phyloP scores from a whole-genome alignment of 1,284 basidiomycete genomes.

The Afroboletus lepidellus region DNA sequence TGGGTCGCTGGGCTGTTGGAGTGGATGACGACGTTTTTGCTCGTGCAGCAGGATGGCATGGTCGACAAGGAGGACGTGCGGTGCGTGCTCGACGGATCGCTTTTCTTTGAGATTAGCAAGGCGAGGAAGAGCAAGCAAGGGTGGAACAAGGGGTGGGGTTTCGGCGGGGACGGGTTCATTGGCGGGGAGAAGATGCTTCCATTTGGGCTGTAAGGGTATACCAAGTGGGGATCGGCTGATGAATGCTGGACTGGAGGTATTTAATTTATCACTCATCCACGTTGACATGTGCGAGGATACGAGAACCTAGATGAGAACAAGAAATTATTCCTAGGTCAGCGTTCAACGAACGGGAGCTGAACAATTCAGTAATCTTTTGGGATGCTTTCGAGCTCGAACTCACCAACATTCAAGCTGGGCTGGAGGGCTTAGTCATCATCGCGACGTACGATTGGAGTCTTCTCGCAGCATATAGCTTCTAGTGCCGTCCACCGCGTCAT shows the following conservation, averaged over 20 bases:
- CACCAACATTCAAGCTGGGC: too few species aligned
- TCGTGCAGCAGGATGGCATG: slow-evolving; percentile 27
- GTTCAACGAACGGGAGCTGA: too few species aligned
- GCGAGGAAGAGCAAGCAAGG: slow-evolving; percentile 19
- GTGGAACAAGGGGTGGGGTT: slow-evolving; percentile 32
- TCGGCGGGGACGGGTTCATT: slow-evolving; percentile 31
- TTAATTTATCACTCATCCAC: too few species aligned
- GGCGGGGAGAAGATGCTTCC: slow-evolving; percentile 31
- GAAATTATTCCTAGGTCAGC: too few species aligned
- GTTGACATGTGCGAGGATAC: too few species aligned
- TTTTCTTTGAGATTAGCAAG: slow-evolving; percentile 28
- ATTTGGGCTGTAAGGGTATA: slow-evolving; percentile 23
- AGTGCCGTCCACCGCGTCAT: too few species aligned
- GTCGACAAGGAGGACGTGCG: slow-evolving; percentile 33
- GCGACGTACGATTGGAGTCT: not conserved
- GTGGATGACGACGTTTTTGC: slow-evolving; percentile 32
- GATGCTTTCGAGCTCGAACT: too few species aligned
- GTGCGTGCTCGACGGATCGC: slow-evolving; percentile 28
- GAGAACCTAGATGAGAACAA: too few species aligned
- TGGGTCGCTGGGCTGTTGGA: slow-evolving; percentile 35
- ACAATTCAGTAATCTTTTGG: too few species aligned
- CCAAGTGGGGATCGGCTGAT: not conserved
- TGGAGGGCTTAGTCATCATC: too few species aligned
- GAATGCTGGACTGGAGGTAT: not conserved
- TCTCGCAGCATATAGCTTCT: too few species aligned